Conservation (phyloP, 1,139 yeast genomes). For the Entelexis sorbosivorans region DNA sequence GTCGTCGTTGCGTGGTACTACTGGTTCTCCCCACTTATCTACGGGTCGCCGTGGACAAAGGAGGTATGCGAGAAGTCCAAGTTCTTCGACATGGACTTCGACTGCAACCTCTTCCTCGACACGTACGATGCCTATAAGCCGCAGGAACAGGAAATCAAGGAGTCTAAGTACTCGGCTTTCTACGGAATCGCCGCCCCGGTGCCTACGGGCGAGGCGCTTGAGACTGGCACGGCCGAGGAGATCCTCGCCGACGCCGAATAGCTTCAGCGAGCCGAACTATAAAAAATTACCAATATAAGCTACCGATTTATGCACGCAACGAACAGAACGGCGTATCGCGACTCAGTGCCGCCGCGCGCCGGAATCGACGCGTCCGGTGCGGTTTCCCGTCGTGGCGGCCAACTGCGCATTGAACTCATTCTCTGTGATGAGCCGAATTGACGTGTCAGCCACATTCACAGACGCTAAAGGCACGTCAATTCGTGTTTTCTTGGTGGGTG, state of each 20-base stretch:
- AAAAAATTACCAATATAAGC: neutral
- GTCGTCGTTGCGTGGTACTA: conserved; percentile 47
- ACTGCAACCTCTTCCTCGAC: conserved; percentile 51
- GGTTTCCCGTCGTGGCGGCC: neutral
- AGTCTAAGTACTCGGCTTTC: conserved; percentile 16
- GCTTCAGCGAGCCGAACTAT: neutral
- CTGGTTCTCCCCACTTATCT: conserved; percentile 61
- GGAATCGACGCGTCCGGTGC: too few relatives aligned
- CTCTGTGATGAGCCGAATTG: neutral
- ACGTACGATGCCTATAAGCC: conserved; percentile 26
- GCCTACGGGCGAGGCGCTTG: conserved; percentile 1
- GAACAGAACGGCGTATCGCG: neutral
- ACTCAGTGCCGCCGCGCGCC: too few relatives aligned
- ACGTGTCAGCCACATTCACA: neutral
- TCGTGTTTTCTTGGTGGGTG: neutral
- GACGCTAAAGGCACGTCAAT: neutral
- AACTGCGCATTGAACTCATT: neutral
- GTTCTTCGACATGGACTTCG: conserved; percentile 65
- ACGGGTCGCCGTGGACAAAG: conserved; percentile 76
- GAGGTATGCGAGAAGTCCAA: conserved; percentile 51
- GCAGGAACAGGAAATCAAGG: conserved; percentile 15
- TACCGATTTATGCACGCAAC: neutral
- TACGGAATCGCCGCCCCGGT: conserved; percentile 13
- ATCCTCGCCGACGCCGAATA: neutral
- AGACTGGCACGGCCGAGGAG: conserved; percentile 1